Base-by-base conservation (phyloP, 2,329 filamentous ascomycete species). In the Aspergillus aculeatinus region DNA sequence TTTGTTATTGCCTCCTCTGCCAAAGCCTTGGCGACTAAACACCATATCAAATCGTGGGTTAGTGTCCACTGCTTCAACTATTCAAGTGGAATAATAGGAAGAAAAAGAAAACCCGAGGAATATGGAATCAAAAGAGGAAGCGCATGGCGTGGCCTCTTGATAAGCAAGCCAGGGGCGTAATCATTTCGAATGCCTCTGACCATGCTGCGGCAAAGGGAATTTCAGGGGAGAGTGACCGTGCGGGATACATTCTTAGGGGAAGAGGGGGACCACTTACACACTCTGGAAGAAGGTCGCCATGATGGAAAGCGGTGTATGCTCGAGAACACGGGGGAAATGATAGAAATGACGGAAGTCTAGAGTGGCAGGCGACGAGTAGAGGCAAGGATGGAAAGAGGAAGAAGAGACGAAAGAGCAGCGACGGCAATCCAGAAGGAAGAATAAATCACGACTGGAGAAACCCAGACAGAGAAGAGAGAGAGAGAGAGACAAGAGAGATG, bases 211-310 rank as follows among this genome's bases (percentile, higher is more conserved):
- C 27, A 31, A 23, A 49, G 51, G 65, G 66, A 64, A 60, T 66
- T 69, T 67, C 63, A 67, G 67, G 70, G 61, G 67, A 59, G 60
- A 63, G 52, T 55, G 53, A 61, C 49, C 59, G 64, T 64, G 63
- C 62, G 62, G 62, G 66, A 58, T 62, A 58, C 57, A 59, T 50
- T 21, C 31, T 48, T 50, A 51, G 31, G 54, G 33, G 35, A 47
- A 57, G 54, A 60, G 58, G 58, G 35, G 39, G 61, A 60, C 50
- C 23, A 79, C 77, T 72, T 79, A 81, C 80, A 81, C 79, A 65
- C 78, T 80, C 69, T 80, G 79, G 56, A 81, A 80, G 67, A 81
- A 81, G 52, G 76, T 79, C 54, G 79, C 76, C 80, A 81, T 81
- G 56, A 58, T 75, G 60, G 21, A 11, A 29, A 51, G 29, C 23